A percentile compares a stretch with the other conserved stretches of the same genome.
These are phyloP conservation scores for Saururus chinensis DNA, from an alignment of 164 flowering plant genomes.

Conservation along the genomic window DNA sequence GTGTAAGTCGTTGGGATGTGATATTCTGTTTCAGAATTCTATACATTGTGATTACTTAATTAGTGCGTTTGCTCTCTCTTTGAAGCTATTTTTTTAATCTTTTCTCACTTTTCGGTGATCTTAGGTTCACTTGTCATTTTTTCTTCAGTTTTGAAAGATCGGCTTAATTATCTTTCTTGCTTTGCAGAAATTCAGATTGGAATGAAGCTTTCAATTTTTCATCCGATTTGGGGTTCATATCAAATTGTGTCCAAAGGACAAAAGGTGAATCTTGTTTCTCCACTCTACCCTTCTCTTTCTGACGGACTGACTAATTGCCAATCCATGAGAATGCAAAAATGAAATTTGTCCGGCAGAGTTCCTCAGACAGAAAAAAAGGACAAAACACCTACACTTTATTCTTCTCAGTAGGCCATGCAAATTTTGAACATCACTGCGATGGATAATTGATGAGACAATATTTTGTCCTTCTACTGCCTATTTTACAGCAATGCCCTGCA, in stretches of 20 bases:
- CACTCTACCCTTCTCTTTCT: neutral
- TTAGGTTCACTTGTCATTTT: too few relatives aligned
- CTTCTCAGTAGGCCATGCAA: too few relatives aligned
- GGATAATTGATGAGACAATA: too few relatives aligned
- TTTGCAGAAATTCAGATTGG: slow-evolving; percentile 66
- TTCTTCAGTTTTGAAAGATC: neutral
- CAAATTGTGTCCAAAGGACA: slow-evolving; percentile 34
- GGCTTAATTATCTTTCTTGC: neutral
- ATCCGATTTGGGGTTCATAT: slow-evolving; percentile 30
- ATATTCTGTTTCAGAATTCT: too few relatives aligned
- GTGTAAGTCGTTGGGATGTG: slow-evolving; percentile 22
- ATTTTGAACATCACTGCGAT: too few relatives aligned
- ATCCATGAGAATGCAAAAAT: too few relatives aligned
- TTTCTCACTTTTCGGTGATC: too few relatives aligned
- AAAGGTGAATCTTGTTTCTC: slow-evolving; percentile 28
- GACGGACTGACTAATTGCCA: neutral
- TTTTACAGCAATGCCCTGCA: too few relatives aligned
- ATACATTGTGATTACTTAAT: neutral
- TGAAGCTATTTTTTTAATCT: too few relatives aligned
- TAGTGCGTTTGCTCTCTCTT: neutral
- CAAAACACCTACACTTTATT: too few relatives aligned
- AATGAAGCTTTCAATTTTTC: slow-evolving; percentile 75
- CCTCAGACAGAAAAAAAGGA: too few relatives aligned
- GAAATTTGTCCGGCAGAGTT: neutral
- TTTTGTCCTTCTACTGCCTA: too few relatives aligned